These are phyloP conservation scores for baker's yeast (Saccharomyces cerevisiae) DNA, from an alignment of 805 yeast species.

Conservation along the genomic window DNA sequence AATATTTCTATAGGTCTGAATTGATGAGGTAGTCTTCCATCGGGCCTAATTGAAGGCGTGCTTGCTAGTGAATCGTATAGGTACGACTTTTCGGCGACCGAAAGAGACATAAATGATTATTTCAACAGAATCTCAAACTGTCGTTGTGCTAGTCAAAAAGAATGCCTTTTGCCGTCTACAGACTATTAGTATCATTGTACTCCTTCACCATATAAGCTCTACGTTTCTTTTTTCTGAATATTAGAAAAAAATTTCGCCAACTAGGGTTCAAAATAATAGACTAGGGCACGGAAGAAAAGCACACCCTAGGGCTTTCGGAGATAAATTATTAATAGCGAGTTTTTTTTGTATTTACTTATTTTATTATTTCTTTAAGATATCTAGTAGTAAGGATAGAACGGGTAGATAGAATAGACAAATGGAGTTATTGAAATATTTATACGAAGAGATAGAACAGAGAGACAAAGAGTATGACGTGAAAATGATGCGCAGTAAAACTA, in stretches of 20 bases:
- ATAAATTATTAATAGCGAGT: not conserved
- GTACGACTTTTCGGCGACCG: constrained; percentile 70
- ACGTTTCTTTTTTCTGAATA: not conserved
- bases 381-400: no score
- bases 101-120: constrained; percentile 44
- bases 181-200: not conserved
- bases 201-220: not conserved
- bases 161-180: not conserved
- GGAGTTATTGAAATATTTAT: not conserved
- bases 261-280: not conserved
- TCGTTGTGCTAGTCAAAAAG: not conserved
- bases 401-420: not conserved
- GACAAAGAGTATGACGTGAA: not conserved
- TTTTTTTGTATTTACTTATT: not conserved
- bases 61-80: constrained; percentile 61
- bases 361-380: not conserved
- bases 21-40: constrained; percentile 66
- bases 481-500: not conserved
- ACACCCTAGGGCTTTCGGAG: not conserved
- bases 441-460: not conserved
- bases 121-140: not conserved
- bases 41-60: constrained; percentile 68
- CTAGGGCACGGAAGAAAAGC: not conserved
- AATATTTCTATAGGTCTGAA: constrained; percentile 82
- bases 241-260: not conserved